Conservation (phyloP, 2,329 filamentous ascomycete species). For the Cadophora gregata region DNA sequence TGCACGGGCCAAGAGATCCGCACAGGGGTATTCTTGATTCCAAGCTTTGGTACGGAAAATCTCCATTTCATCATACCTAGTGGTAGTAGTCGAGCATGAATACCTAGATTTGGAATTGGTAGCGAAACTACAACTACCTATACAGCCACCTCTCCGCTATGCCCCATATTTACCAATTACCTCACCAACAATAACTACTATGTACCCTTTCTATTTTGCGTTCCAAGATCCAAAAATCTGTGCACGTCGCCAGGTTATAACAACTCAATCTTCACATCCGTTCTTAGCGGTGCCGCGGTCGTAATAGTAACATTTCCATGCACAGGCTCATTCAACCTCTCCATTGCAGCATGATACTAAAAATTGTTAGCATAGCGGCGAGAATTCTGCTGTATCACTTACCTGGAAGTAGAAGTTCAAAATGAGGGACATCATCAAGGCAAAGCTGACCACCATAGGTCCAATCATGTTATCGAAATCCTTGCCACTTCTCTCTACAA, state of each 20-base stretch:
- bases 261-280: conserved; percentile 14
- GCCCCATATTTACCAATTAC: background rate
- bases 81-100: no score
- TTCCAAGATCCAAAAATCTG: background rate
- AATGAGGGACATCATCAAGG: conserved; percentile 77
- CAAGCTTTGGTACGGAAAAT: background rate
- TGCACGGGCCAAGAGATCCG: conserved; percentile 13
- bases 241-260: conserved; percentile 1
- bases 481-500: conserved; percentile 82
- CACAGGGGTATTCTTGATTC: background rate
- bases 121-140: background rate
- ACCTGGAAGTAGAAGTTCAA: conserved; percentile 61
- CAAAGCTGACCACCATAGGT: conserved; percentile 81
- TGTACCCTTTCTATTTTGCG: background rate
- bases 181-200: background rate
- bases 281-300: background rate
- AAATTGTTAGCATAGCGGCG: conserved; percentile 21
- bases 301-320: conserved; percentile 17
- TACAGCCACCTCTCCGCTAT: background rate
- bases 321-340: conserved; percentile 23
- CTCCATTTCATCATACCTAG: background rate
- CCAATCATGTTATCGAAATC: conserved; percentile 92
- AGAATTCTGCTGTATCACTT: background rate
- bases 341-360: conserved; percentile 39
- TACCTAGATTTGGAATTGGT: no score